A percentile compares a stretch with the other conserved stretches of the same genome.
Conservation (phyloP, 768 basidiomycete species). For the Collybia nuda region DNA sequence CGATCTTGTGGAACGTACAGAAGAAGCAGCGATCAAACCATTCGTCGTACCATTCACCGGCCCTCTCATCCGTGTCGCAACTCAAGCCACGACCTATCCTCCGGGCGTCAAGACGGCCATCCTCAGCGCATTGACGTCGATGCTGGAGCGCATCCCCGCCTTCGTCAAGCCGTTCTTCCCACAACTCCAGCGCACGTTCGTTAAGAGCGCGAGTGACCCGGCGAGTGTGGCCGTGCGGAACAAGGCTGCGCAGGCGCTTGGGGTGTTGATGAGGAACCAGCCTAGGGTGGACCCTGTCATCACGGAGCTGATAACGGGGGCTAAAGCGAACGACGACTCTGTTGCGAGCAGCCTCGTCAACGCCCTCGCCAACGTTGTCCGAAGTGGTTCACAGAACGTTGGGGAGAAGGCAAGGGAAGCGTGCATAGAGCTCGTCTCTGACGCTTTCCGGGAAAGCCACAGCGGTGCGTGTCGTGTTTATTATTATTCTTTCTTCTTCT, state of each 20-base stretch:
- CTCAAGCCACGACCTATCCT: conserved; percentile 85
- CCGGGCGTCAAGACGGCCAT: conserved; percentile 93
- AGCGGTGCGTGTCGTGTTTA: conserved; percentile 45
- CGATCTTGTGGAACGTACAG: conserved; percentile 89
- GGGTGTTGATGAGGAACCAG: conserved; percentile 87
- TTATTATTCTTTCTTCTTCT: no score
- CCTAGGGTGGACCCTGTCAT: conserved; percentile 93
- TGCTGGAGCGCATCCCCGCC: conserved; percentile 82
- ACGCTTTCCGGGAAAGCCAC: conserved; percentile 74
- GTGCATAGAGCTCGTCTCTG: conserved; percentile 72
- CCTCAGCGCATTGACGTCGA: conserved; percentile 78
- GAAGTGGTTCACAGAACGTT: conserved; percentile 69
- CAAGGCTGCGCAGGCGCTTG: conserved; percentile 82
- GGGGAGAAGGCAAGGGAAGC: conserved; percentile 74
- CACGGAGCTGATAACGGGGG: conserved; percentile 75
- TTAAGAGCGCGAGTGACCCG: conserved; percentile 86
- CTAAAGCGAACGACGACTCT: conserved; percentile 58
- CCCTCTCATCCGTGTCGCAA: conserved; percentile 92
- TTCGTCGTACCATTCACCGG: conserved; percentile 96
- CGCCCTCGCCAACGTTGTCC: conserved; percentile 76
- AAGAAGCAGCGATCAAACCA: conserved; percentile 83
- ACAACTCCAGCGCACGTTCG: conserved; percentile 93
- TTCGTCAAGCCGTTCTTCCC: conserved; percentile 99
- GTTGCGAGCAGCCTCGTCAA: conserved; percentile 75
- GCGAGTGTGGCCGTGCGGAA: conserved; percentile 77